Conservation (phyloP, 371 early-diverging fungal genomes). For the Gilbertella persicaria region DNA sequence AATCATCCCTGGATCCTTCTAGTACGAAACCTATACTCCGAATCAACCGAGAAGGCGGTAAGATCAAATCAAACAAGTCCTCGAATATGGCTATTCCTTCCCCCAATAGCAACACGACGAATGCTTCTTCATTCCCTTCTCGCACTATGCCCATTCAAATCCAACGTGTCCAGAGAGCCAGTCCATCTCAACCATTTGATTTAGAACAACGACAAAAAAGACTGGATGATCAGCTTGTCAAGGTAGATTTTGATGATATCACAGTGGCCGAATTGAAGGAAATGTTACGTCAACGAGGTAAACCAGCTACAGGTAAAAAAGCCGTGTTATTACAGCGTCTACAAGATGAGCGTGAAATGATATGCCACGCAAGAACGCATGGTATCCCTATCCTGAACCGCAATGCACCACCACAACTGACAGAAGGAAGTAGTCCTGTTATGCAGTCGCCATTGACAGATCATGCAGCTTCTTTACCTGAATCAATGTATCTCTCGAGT, state of each 20-base stretch:
- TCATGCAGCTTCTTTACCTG: conserved; percentile 28
- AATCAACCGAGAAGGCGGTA: conserved; percentile 58
- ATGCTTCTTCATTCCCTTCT: conserved; percentile 17
- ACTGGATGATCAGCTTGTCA: conserved; percentile 65
- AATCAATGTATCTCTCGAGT: too few species aligned
- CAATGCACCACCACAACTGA: conserved; percentile 10
- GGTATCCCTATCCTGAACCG: conserved; percentile 16
- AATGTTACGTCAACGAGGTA: conserved; percentile 68
- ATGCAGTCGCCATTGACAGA: background rate
- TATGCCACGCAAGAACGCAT: conserved; percentile 10
- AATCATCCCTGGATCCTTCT: too few species aligned
- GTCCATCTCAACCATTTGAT: conserved; percentile 34
- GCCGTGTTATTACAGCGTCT: conserved; percentile 62
- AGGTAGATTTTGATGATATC: conserved; percentile 74
- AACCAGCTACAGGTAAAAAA: conserved; percentile 74
- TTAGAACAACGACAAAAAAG: conserved; percentile 48
- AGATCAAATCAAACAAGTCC: conserved; percentile 43
- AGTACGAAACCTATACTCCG: too few species aligned
- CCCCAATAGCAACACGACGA: too few species aligned
- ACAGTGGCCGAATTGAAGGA: conserved; percentile 79
- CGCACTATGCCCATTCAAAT: conserved; percentile 45
- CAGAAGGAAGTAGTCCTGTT: conserved; percentile 13
- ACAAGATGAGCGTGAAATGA: conserved; percentile 51
- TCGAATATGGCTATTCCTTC: conserved; percentile 50
- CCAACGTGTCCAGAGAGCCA: conserved; percentile 29